Evolutionary conservation across 768 basidiomycete species (phyloP), one percentile per base, ranked within the genome.

Genomic region (Chalciporus sphaerocephalus): DNA sequence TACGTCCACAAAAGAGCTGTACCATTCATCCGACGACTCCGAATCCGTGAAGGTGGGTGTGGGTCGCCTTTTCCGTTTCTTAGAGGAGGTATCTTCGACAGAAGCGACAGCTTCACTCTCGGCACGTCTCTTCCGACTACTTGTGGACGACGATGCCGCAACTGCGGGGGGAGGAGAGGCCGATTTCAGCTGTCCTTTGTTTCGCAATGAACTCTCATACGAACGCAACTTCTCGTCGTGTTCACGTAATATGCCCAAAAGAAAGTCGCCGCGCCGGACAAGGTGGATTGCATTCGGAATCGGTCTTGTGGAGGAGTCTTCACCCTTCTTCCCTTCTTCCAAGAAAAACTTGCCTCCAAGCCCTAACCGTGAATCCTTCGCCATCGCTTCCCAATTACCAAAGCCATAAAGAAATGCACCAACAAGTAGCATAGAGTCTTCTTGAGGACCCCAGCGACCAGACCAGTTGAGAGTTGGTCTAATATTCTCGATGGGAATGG

Each of bases 281-380:
- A 99, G 85, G 68, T 99, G 96, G 50, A 99, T 97, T 23, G 96
- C 92, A 58, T 94, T 96, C 27, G 96, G 96, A 56, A 95, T 95
- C 8, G 90, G 90, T 59, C 90, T 80, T 53, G 79, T 87, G 13
- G 87, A 75, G 30, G 83, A 69, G 57, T 93, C 88, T 69, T 92
- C 87, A 24, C 83, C 86, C 67, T 96, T 95, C 73, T 97, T 98
- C 56, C 87, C 90, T 65, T 97, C 94, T 62, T 97, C 96, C 41
- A 99, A 75, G 81, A 97, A 98, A 72, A 99, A 95, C 63, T 97
- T 97, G 65, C 87, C 92, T 2, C 82, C 78, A 12, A 99, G 75
- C 2, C 83, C 81, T 11, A 99, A 81, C 48, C 80, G 80, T 11
- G 80, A 65, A 62, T 99, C 96, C 69, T 93, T 90, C 45, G 82